A percentile compares a stretch with the other conserved stretches of the same genome.
These are phyloP conservation scores for Fraxinus pennsylvanica DNA, from an alignment of 257 asterid species.

Conservation along the genomic window DNA sequence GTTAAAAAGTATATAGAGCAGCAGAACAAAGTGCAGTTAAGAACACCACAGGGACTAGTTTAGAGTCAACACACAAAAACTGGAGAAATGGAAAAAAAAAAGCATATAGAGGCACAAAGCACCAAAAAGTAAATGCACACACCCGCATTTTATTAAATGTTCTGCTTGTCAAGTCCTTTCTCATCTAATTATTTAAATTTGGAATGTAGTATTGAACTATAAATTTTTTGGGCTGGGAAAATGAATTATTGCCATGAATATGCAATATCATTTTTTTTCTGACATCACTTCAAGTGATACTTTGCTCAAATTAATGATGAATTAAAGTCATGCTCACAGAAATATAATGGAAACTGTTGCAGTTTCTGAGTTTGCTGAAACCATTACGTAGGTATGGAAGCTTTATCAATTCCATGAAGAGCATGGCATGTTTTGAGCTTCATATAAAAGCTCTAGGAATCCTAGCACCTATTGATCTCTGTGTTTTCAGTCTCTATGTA, in stretches of 20 bases:
- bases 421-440: neutral
- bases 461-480: neutral
- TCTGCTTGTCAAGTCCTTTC: neutral
- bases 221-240: neutral
- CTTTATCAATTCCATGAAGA: neutral
- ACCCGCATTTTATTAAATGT: neutral
- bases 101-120: neutral
- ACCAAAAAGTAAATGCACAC: neutral
- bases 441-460: neutral
- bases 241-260: neutral
- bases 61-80: neutral
- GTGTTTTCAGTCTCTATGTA: neutral
- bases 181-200: neutral
- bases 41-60: neutral
- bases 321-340: neutral
- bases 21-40: neutral
- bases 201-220: neutral
- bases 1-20: neutral
- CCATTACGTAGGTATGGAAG: neutral
- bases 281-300: neutral
- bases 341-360: neutral
- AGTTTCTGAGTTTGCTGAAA: neutral
- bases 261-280: neutral
- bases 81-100: neutral
- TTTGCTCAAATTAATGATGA: neutral